Conservation (phyloP, 169 alveolate species). For the Neospora caninum region DNA sequence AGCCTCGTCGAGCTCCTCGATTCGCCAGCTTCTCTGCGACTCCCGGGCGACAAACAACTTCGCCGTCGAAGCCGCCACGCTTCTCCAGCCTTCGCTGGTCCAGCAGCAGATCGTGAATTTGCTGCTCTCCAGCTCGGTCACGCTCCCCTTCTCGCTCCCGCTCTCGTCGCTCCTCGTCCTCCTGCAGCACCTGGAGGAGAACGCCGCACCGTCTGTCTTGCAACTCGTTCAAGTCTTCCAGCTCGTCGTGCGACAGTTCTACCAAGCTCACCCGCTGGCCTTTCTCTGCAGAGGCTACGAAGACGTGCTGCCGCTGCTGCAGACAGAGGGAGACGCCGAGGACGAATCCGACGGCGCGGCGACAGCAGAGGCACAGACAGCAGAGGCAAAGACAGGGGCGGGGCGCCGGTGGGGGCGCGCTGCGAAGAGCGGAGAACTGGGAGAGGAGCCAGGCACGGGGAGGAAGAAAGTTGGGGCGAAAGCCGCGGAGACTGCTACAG, state of each 20-base stretch:
- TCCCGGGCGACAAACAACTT: background rate
- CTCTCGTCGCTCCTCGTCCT: constrained; percentile 47
- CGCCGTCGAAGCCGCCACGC: constrained; percentile 45
- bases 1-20: constrained; percentile 54
- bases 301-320: constrained; percentile 9
- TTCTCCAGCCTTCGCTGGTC: constrained; percentile 63
- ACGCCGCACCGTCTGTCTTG: constrained; percentile 56
- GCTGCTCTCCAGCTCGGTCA: constrained; percentile 63
- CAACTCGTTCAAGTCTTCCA: constrained; percentile 45
- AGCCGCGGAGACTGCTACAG: background rate
- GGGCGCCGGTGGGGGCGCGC: too few relatives aligned
- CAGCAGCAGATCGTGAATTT: constrained; percentile 61
- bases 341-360: too few relatives aligned
- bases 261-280: constrained; percentile 54
- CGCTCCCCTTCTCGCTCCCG: constrained; percentile 57
- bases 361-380: background rate
- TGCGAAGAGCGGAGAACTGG: too few relatives aligned
- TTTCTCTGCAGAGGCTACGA: constrained; percentile 43
- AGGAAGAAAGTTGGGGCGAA: too few relatives aligned
- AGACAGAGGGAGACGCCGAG: background rate
- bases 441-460: too few relatives aligned
- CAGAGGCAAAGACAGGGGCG: too few relatives aligned
- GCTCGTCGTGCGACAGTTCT: constrained; percentile 43
- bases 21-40: constrained; percentile 40
- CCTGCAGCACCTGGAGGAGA: constrained; percentile 51